phyloP scores from a whole-genome alignment of 208 protist species.

The Leishmania aethiopica region DNA sequence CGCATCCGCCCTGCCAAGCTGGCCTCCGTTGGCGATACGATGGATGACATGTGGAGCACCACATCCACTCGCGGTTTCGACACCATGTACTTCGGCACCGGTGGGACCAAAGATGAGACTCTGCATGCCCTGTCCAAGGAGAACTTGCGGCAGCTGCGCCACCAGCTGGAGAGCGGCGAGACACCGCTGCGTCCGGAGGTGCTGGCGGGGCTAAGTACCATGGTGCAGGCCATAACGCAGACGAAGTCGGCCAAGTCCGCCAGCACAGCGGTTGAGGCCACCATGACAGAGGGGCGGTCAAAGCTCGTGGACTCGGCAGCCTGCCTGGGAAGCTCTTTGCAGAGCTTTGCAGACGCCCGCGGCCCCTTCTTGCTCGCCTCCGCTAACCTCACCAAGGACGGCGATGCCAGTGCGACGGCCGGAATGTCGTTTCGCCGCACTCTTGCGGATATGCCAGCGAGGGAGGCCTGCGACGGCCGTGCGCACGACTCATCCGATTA shows the following conservation, averaged over 20 bases:
- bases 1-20: constrained; percentile 15
- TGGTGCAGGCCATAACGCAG: constrained; percentile 40
- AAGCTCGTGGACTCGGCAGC: constrained; percentile 13
- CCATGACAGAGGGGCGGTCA: constrained; percentile 28
- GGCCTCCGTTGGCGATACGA: constrained; percentile 21
- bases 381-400: constrained; percentile 3
- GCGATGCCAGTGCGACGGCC: background rate
- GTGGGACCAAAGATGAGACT: constrained; percentile 9
- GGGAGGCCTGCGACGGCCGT: constrained; percentile 12
- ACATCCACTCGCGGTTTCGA: constrained; percentile 41
- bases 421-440: constrained; percentile 29
- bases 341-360: constrained; percentile 2
- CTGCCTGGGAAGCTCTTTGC: constrained; percentile 15
- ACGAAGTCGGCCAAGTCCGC: constrained; percentile 31
- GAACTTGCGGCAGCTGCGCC: constrained; percentile 55
- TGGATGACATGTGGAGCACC: constrained; percentile 67
- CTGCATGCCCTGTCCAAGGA: constrained; percentile 48
- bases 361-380: background rate
- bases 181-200: constrained; percentile 61
- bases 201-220: constrained; percentile 41
- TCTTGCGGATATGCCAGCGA: constrained; percentile 15
- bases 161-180: constrained; percentile 59
- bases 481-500: background rate
- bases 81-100: background rate
- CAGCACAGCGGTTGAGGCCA: constrained; percentile 47